Evolutionary conservation across 1,284 basidiomycete species (phyloP), one percentile per base, ranked within the genome.

Genomic region (Ustilago sp.): DNA sequence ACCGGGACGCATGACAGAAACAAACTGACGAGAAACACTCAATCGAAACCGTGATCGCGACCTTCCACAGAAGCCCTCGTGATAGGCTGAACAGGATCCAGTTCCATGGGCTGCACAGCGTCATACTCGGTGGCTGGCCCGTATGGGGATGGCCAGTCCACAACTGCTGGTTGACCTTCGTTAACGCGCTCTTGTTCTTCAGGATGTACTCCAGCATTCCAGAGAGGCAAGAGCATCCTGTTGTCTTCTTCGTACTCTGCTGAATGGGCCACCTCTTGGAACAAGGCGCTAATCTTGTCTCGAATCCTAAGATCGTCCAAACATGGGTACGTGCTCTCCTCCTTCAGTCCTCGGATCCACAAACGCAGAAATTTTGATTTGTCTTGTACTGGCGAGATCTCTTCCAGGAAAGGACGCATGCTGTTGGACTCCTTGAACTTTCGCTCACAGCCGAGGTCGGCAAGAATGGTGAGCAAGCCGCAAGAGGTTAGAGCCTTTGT

Each of bases 321-420:
- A n/a, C 52, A 54, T 11, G 52, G 52, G 35, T 54, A 54, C n/a
- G 35, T 28, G 17, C 31, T 28, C 32, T 36, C 15, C 35, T 61
- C 48, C 36, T n/a, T 23, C 41, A 23, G 11, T 2, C 48, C 50
- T 43, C 50, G 6, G 19, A 61, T 54, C 23, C 52, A 54, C 4
- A 54, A 32, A 11, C 52, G 34, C 6, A 38, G n/a, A 19, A 28
- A 39, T 23, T 19, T n/a, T 19, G 52, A 17, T 17, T 17, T 41
- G 9, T 17, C 39, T 2, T 41, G 39, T 17, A 7, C 11, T 15
- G 39, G 39, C 39, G 9, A 17, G 39, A 41, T 15, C 13, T 13
- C 15, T 13, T 41, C 9, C 13, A 41, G 39, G 9, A 15, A 17
- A 15, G 39, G 39, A 41, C 39, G 39, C 13, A 7, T 12, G 15